Evolutionary conservation across 805 yeast species (phyloP).

Genomic region (Sugiyamaella smithiae): DNA sequence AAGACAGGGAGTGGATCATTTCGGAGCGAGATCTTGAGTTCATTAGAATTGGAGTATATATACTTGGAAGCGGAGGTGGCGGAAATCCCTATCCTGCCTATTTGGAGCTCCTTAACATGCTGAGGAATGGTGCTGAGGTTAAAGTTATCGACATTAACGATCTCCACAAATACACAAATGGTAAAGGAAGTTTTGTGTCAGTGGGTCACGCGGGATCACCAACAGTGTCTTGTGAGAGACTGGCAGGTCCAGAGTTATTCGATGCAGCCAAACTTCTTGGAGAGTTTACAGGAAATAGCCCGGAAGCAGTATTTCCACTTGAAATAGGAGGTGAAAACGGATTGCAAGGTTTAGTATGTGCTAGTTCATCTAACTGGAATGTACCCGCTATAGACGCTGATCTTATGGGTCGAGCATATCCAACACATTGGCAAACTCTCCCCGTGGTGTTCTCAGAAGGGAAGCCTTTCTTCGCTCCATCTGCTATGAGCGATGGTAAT

Average conservation of each 20-base stretch:
- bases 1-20: slow-evolving; percentile 38
- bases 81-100: slow-evolving; percentile 46
- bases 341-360: slow-evolving; percentile 22
- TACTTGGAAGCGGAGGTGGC: slow-evolving; percentile 53
- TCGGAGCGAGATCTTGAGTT: slow-evolving; percentile 43
- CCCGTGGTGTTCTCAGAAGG: slow-evolving; percentile 26
- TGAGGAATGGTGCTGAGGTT: slow-evolving; percentile 37
- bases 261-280: slow-evolving; percentile 34
- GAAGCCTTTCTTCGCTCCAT: slow-evolving; percentile 13
- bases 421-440: slow-evolving; percentile 42
- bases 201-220: slow-evolving; percentile 48
- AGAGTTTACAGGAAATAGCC: slow-evolving; percentile 21
- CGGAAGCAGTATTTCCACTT: slow-evolving; percentile 22
- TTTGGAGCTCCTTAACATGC: slow-evolving; percentile 34
- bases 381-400: slow-evolving; percentile 36
- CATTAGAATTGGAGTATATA: slow-evolving; percentile 45
- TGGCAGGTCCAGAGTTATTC: slow-evolving; percentile 40
- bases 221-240: slow-evolving; percentile 42
- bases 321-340: slow-evolving; percentile 37
- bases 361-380: slow-evolving; percentile 24
- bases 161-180: slow-evolving; percentile 26
- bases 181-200: slow-evolving; percentile 31
- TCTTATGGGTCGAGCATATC: slow-evolving; percentile 26
- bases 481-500: slow-evolving; percentile 37
- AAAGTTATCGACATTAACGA: slow-evolving; percentile 39